Percentiles rank a stretch among this genome's conserved stretches.
These are phyloP conservation scores for Cubamyces lactineus DNA, from an alignment of 768 basidiomycete species.

Conservation along the genomic window DNA sequence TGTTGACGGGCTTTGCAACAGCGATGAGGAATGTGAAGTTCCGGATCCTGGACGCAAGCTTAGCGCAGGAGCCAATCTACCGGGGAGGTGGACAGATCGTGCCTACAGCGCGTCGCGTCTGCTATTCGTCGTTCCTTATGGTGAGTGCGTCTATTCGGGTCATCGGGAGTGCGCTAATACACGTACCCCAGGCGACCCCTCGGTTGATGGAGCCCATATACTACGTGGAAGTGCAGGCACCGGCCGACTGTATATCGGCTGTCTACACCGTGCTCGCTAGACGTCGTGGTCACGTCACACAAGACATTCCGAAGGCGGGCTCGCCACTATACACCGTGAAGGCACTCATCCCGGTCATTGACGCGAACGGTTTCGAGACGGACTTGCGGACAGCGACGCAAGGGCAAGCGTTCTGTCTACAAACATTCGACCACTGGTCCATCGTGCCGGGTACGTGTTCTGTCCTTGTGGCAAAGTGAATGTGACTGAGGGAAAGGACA, in stretches of 20 bases:
- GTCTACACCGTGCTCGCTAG: slow-evolving; percentile 99
- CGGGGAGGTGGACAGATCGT: slow-evolving; percentile 98
- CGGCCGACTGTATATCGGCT: slow-evolving; percentile 97
- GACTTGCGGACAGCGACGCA: slow-evolving; percentile 97
- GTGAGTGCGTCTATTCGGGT: slow-evolving; percentile 48
- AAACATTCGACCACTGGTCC: slow-evolving; percentile 98
- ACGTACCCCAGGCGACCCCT: slow-evolving; percentile 74
- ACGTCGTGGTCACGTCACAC: slow-evolving; percentile 97
- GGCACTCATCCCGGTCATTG: slow-evolving; percentile 96
- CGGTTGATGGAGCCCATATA: slow-evolving; percentile 97
- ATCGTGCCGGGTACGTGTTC: slow-evolving; percentile 85
- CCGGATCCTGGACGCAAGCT: slow-evolving; percentile 87
- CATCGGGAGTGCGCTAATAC: slow-evolving; percentile 3
- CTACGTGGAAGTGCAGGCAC: slow-evolving; percentile 99
- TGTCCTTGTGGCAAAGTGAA: slow-evolving; percentile 1
- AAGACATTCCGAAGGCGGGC: slow-evolving; percentile 97
- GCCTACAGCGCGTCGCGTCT: slow-evolving; percentile 97
- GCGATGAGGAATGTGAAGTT: slow-evolving; percentile 99
- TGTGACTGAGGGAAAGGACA: slow-evolving; percentile 25
- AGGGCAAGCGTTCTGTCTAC: slow-evolving; percentile 98
- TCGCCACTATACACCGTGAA: slow-evolving; percentile 98
- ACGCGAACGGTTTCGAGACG: slow-evolving; percentile 98
- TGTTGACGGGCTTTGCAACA: slow-evolving; percentile 36
- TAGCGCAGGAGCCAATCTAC: slow-evolving; percentile 96
- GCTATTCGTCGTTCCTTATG: slow-evolving; percentile 99